Percentiles rank a stretch among this genome's conserved stretches.
Evolutionary conservation across 2,329 filamentous ascomycete genomes (phyloP).

Genomic region (Aspergillus luchuensis): DNA sequence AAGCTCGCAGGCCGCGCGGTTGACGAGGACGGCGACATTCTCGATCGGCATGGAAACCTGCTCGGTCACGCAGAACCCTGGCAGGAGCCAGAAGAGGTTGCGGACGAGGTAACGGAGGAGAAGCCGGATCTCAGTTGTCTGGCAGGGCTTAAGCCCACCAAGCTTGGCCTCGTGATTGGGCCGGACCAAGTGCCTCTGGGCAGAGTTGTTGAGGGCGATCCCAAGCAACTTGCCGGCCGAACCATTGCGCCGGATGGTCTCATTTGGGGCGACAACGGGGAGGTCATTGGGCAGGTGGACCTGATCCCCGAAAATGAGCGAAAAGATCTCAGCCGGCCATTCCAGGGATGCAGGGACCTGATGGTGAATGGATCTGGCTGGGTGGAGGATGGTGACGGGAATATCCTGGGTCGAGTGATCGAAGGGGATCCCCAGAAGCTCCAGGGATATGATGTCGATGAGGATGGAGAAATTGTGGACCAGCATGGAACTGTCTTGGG

Average conservation of each 20-base stretch:
- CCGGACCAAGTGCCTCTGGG: slow-evolving; percentile 57
- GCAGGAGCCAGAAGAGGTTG: slow-evolving; percentile 52
- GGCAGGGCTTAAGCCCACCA: slow-evolving; percentile 58
- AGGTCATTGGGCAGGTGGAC: slow-evolving; percentile 59
- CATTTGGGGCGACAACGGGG: slow-evolving; percentile 56
- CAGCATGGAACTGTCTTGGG: slow-evolving; percentile 67
- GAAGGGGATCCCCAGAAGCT: slow-evolving; percentile 72
- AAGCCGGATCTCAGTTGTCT: slow-evolving; percentile 45
- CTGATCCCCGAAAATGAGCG: slow-evolving; percentile 60
- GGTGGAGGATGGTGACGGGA: slow-evolving; percentile 74
- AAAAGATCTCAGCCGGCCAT: slow-evolving; percentile 55
- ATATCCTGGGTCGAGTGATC: slow-evolving; percentile 70
- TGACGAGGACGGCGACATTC: slow-evolving; percentile 64
- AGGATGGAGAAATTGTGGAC: slow-evolving; percentile 80
- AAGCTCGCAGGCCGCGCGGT: slow-evolving; percentile 61
- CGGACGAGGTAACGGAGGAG: slow-evolving; percentile 49
- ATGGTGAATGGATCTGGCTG: slow-evolving; percentile 60
- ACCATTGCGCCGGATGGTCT: slow-evolving; percentile 57
- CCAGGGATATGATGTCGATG: slow-evolving; percentile 72
- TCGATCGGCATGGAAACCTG: slow-evolving; percentile 63
- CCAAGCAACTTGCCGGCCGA: slow-evolving; percentile 58
- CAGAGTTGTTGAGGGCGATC: slow-evolving; percentile 58
- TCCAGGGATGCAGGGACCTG: slow-evolving; percentile 59
- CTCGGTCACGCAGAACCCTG: slow-evolving; percentile 59
- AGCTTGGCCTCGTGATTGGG: slow-evolving; percentile 60